Evolutionary conservation across 225 moss, liverwort and hornwort genomes (phyloP), one percentile per base, ranked within the genome.

Genomic region (Climacium dendroides): DNA sequence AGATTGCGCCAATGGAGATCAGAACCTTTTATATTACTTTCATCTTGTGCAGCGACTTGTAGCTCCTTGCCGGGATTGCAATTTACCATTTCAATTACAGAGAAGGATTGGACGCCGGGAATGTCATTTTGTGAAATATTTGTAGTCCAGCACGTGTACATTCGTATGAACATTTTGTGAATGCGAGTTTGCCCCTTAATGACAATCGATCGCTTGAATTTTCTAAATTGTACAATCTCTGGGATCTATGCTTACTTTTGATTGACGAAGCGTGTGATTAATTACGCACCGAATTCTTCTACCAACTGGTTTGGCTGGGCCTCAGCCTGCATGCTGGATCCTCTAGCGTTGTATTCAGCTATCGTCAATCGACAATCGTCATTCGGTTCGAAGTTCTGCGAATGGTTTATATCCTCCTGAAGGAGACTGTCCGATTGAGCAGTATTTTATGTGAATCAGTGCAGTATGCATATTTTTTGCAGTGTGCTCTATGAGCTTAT

Each of bases 1-100:
- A 96, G 87, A 92, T 98, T 83, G 95, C 95, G 74, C 98, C 98
- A 16, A 97, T 96, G 93, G 98, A 98, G 88, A 98, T 98, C 61
- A 95, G 98, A 94, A 95, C 92, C 79, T 98, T 98, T 83, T 90
- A 89, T 59, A 64, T 93, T 76, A 77, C 83, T 45, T 80, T 69
- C 65, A 58, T 63, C 72, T 86, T 54, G 67, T 91, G 64, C n/a
- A 85, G 71, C 76, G 65, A 28, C 77, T 81, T 69, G 71, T 45
- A 85, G 82, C 79, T 82, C 73, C 60, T 79, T 79, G 59, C 85
- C 58, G 66, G 73, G 74, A 61, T 85, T 74, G 89, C 73, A 59
- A 69, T 74, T 85, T 66, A 55, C 34, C 60, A 69, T 84, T 62
- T 45, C 48, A 74, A 37, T 32, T 47, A 22, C 52, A 66, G 74